Percentiles rank a stretch among this genome's conserved stretches.
Evolutionary conservation across 805 yeast genomes (phyloP).

Genomic region (Schwanniomyces yamadae): DNA sequence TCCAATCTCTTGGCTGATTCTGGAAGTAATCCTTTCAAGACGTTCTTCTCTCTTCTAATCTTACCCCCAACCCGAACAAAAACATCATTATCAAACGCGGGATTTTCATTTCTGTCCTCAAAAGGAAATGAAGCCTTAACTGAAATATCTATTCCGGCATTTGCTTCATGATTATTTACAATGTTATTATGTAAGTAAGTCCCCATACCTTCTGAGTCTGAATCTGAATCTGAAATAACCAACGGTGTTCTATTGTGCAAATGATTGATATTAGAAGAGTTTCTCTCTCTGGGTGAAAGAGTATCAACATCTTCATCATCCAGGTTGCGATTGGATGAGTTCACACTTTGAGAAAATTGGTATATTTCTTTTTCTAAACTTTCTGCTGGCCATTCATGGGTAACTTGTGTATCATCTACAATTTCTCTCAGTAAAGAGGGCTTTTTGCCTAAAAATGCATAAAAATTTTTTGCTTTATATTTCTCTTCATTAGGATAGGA

Average conservation of each 20-base stretch:
- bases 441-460: constrained; percentile 31
- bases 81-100: constrained; percentile 13
- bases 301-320: constrained; percentile 4
- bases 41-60: constrained; percentile 24
- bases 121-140: no score
- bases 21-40: constrained; percentile 37
- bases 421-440: constrained; percentile 1
- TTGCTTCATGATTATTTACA: no score
- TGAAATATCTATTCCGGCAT: no score
- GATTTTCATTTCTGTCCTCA: constrained; percentile 9
- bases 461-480: constrained; percentile 37
- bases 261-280: no score
- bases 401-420: background rate
- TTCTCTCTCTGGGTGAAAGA: background rate
- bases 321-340: constrained; percentile 6
- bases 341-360: constrained; percentile 1
- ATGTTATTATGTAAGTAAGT: no score
- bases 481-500: constrained; percentile 40
- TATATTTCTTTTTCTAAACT: constrained; percentile 1
- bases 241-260: no score
- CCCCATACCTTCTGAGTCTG: no score
- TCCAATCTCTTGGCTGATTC: constrained; percentile 38
- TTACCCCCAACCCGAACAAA: constrained; percentile 27
- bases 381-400: constrained; percentile 2
- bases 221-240: no score